phyloP scores from a whole-genome alignment of 1,284 basidiomycete genomes.

The Cryptococcus sp. region DNA sequence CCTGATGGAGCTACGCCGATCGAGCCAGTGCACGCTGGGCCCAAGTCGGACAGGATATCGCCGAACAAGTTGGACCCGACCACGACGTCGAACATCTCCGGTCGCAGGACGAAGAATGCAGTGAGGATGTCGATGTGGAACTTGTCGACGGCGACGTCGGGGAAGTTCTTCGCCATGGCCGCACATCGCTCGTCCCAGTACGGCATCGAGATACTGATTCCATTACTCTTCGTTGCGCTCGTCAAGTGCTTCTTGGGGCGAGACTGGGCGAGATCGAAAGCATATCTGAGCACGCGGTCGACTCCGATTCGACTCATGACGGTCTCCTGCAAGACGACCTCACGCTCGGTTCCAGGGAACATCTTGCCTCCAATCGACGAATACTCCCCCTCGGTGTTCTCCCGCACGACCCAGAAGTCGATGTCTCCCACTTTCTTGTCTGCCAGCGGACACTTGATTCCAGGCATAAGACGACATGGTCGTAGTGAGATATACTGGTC shows the following conservation, averaged over 20 bases:
- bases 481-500: slow-evolving; percentile 63
- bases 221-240: slow-evolving; percentile 61
- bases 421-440: slow-evolving; percentile 50
- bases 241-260: slow-evolving; percentile 60
- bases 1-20: slow-evolving; percentile 64
- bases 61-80: slow-evolving; percentile 55
- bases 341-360: slow-evolving; percentile 42
- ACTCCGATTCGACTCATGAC: slow-evolving; percentile 60
- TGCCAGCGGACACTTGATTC: slow-evolving; percentile 57
- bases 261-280: slow-evolving; percentile 60
- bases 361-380: slow-evolving; percentile 59
- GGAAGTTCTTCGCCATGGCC: slow-evolving; percentile 59
- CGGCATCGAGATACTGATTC: slow-evolving; percentile 34
- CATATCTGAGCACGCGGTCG: slow-evolving; percentile 60
- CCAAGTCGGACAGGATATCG: slow-evolving; percentile 76
- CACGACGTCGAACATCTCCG: slow-evolving; percentile 61
- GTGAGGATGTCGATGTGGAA: slow-evolving; percentile 60
- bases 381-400: slow-evolving; percentile 64
- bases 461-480: slow-evolving; percentile 60
- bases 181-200: slow-evolving; percentile 52
- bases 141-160: slow-evolving; percentile 60
- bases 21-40: slow-evolving; percentile 61
- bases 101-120: slow-evolving; percentile 59
- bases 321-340: slow-evolving; percentile 53
- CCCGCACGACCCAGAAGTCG: slow-evolving; percentile 60